Evolutionary conservation across 2,329 filamentous ascomycete genomes (phyloP).

Genomic region (Paramyrothecium roridum): DNA sequence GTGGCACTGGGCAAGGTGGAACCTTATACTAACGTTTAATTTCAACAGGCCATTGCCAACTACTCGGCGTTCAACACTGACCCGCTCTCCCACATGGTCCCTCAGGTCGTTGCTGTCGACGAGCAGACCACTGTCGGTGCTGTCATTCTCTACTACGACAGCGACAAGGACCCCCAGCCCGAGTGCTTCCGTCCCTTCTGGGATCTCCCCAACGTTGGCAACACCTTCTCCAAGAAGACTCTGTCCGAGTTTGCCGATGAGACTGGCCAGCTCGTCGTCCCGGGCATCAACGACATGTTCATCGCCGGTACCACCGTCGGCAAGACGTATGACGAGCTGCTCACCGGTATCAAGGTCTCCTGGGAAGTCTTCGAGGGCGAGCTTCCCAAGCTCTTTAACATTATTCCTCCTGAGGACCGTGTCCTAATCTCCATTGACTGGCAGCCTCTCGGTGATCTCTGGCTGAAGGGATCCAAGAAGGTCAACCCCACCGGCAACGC

Average conservation of each 20-base stretch:
- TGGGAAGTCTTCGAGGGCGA: slow-evolving; percentile 8
- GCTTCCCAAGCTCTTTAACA: slow-evolving; percentile 5
- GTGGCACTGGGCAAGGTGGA: no score
- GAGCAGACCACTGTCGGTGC: slow-evolving; percentile 10
- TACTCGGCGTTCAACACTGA: slow-evolving; percentile 12
- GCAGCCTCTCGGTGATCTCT: slow-evolving; percentile 10
- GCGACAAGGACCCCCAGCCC: slow-evolving; percentile 7
- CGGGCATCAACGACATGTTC: slow-evolving; percentile 11
- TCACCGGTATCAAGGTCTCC: slow-evolving; percentile 3
- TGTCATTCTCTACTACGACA: slow-evolving; percentile 11
- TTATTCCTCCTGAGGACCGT: slow-evolving; percentile 6
- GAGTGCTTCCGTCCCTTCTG: slow-evolving; percentile 12
- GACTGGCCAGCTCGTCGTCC: slow-evolving; percentile 8
- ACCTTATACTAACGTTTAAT: not conserved
- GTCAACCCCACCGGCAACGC: slow-evolving; percentile 8
- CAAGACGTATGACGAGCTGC: slow-evolving; percentile 7
- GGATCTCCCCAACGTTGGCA: slow-evolving; percentile 7
- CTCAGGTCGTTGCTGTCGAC: slow-evolving; percentile 9
- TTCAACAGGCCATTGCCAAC: slow-evolving; percentile 8
- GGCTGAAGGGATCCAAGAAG: slow-evolving; percentile 6
- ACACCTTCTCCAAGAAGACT: slow-evolving; percentile 8
- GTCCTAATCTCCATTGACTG: slow-evolving; percentile 10
- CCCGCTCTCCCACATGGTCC: slow-evolving; percentile 11
- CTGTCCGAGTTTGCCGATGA: slow-evolving; percentile 8
- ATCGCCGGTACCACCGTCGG: slow-evolving; percentile 10